Evolutionary conservation across 805 yeast genomes (phyloP).

Genomic region (Metschnikowia kofuensis): DNA sequence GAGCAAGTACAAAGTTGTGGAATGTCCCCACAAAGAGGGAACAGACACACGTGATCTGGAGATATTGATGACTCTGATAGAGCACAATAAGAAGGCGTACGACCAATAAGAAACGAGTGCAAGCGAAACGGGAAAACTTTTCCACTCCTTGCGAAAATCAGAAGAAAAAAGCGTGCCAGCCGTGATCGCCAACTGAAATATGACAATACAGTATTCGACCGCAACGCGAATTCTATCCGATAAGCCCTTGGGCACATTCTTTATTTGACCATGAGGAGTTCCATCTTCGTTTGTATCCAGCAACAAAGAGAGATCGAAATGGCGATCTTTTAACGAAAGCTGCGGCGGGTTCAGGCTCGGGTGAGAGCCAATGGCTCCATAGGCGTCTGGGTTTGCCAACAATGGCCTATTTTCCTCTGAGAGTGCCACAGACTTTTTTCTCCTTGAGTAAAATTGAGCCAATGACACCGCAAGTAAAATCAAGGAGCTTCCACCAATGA

Average conservation of each 20-base stretch:
- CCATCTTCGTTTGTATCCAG: conserved; percentile 58
- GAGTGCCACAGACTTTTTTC: conserved; percentile 12
- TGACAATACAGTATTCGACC: conserved; percentile 46
- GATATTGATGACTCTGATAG: conserved; percentile 38
- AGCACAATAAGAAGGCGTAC: conserved; percentile 37
- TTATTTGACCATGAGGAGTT: conserved; percentile 53
- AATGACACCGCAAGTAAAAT: conserved; percentile 23
- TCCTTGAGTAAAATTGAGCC: conserved; percentile 2
- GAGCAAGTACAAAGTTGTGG: conserved; percentile 50
- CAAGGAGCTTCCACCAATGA: conserved; percentile 29
- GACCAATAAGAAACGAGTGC: conserved; percentile 36
- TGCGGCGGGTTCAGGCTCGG: conserved; percentile 12
- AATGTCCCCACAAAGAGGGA: conserved; percentile 65
- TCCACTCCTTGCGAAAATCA: conserved; percentile 34
- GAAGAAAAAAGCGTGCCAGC: conserved; percentile 31
- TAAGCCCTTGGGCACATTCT: conserved; percentile 45
- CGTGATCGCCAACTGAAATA: conserved; percentile 39
- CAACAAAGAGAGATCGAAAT: conserved; percentile 61
- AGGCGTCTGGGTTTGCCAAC: conserved; percentile 29
- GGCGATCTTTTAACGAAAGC: conserved; percentile 48
- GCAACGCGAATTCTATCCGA: conserved; percentile 55
- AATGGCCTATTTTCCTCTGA: conserved; percentile 33
- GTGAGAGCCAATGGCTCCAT: conserved; percentile 27
- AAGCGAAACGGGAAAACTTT: conserved; percentile 22
- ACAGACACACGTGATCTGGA: conserved; percentile 30